phyloP scores from a whole-genome alignment of 768 basidiomycete species.

The Suillus paluster region DNA sequence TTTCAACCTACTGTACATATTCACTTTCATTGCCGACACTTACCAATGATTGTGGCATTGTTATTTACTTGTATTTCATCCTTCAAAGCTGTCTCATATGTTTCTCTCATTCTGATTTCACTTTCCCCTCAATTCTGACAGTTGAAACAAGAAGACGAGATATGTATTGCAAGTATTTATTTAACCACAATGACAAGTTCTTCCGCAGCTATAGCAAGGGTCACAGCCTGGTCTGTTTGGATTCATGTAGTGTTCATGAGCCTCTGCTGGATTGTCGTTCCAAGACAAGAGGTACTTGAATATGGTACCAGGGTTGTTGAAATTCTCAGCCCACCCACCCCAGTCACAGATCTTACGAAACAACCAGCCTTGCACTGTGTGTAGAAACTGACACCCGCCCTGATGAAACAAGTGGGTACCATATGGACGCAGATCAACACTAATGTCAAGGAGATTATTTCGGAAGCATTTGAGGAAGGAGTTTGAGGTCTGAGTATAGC shows the following conservation, averaged over 20 bases:
- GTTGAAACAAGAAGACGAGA: background rate
- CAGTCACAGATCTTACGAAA: constrained; percentile 47
- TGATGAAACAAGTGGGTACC: constrained; percentile 39
- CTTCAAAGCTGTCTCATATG: no score
- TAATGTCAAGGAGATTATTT: constrained; percentile 46
- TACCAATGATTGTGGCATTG: no score
- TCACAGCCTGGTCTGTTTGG: constrained; percentile 26
- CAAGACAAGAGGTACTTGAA: constrained; percentile 48
- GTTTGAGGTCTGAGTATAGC: constrained; percentile 20
- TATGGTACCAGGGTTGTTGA: constrained; percentile 42
- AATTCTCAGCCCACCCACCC: constrained; percentile 48
- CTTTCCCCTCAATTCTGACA: background rate
- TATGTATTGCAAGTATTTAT: background rate
- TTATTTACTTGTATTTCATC: no score
- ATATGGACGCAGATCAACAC: constrained; percentile 38
- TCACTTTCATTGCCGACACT: no score
- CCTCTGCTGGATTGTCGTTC: constrained; percentile 40
- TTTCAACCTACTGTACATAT: background rate
- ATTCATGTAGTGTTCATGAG: constrained; percentile 43
- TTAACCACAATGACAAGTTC: constrained; percentile 36
- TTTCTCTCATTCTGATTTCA: no score
- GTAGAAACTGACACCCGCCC: constrained; percentile 46
- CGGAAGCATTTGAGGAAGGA: constrained; percentile 43
- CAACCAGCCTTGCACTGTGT: constrained; percentile 35
- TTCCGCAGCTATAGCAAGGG: constrained; percentile 34